A percentile compares a stretch with the other conserved stretches of the same genome.
phyloP scores from a whole-genome alignment of 1,139 yeast species.

The Yamadazyma songkhlaensis region DNA sequence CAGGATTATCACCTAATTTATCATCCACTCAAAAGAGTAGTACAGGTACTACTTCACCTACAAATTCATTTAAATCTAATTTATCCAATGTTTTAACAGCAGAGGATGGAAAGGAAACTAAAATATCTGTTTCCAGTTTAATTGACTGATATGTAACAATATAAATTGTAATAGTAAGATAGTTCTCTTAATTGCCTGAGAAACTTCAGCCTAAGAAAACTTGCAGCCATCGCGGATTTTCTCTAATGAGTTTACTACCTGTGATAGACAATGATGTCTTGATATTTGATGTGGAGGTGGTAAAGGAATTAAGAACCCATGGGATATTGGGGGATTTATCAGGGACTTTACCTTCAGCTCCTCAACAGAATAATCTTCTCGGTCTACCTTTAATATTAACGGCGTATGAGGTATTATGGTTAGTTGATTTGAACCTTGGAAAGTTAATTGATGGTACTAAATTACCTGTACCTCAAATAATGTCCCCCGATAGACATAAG shows the following conservation, averaged over 20 bases:
- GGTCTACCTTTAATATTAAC: constrained; percentile 78
- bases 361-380: constrained; percentile 85
- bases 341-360: constrained; percentile 83
- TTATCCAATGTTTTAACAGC: constrained; percentile 14
- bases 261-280: constrained; percentile 49
- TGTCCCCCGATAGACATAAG: constrained; percentile 6
- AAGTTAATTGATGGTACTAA: constrained; percentile 8
- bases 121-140: constrained; percentile 23
- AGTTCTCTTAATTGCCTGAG: not conserved
- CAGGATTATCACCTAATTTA: not conserved
- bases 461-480: constrained; percentile 6
- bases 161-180: not conserved
- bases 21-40: constrained; percentile 1
- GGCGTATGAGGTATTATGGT: constrained; percentile 71
- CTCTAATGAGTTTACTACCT: constrained; percentile 16
- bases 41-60: constrained; percentile 7
- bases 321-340: constrained; percentile 71
- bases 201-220: no score
- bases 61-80: constrained; percentile 6
- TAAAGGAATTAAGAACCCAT: constrained; percentile 49
- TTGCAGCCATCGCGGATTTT: constrained; percentile 2
- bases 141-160: constrained; percentile 18
- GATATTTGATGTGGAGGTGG: constrained; percentile 45
- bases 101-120: constrained; percentile 13
- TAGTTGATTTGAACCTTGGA: constrained; percentile 46